Base-by-base conservation (phyloP, 345 rosid species). In the Eucalyptus erythrocorys region DNA sequence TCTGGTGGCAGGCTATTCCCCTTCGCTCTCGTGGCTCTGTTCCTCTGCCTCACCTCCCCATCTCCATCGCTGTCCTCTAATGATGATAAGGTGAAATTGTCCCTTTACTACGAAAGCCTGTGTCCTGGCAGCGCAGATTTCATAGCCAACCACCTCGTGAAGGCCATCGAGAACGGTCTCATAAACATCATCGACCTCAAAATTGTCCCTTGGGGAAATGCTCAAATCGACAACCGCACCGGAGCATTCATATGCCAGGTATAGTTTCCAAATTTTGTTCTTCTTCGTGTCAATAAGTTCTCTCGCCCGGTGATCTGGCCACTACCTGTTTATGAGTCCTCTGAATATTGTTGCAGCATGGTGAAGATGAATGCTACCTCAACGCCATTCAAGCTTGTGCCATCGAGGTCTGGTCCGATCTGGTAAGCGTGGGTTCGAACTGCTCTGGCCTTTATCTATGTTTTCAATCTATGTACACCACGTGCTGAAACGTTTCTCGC, bases 291-390 rank as follows among this genome's bases (percentile, higher is more conserved):
- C 47, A 37, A 37, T 21, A 21, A 37, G 15, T 37, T 76, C 47
- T 37, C 45, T 76, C 15, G 5, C 15, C 15, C 1, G 2, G 7
- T 76, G 82, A 76, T 71, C 24, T 37, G 42, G 80, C 42, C 19
- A 68, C 24, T 16, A 1, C 81, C 43, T 10, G 7, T 71, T 34
- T 51, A 71, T 17, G 34, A 66, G 45, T 66, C 71, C 32, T 61
- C 85, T 16, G 53, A 19, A 85, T 57, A 47, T 59, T 49, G 22
- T 84, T 80, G 68, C 90, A 96, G 97, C 97, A 96, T 86, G 98
- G 97, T 19, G 91, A 91, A 57, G 91, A 92, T 50, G 98, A 96
- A 90, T 96, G 97, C 87, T 92, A 93, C 90, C 90, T 96, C 48
- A 96, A 94, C 85, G 89, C 91, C 13, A 91, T 95, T 49, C 93